Evolutionary conservation across 495 filamentous ascomycete genomes (phyloP).

Genomic region (Aspergillus sclerotiicarbonarius): DNA sequence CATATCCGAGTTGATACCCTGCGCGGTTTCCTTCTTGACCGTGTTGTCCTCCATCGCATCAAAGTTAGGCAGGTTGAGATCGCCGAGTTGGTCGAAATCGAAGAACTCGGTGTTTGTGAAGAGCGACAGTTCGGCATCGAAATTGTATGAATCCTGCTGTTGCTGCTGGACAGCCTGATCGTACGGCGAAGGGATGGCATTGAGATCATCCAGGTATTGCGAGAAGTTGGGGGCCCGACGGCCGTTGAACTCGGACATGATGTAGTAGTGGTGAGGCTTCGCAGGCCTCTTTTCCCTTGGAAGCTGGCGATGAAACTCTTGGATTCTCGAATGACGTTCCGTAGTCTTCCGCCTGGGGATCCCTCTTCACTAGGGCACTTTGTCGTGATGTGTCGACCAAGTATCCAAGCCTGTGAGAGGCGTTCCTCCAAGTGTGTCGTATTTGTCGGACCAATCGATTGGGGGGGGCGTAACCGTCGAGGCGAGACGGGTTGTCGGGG

Average conservation of each 20-base stretch:
- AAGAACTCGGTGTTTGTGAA: conserved; percentile 95
- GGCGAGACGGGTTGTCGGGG: neutral
- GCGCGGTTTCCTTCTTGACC: conserved; percentile 20
- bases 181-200: conserved; percentile 67
- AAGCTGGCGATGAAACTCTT: neutral
- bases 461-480: neutral
- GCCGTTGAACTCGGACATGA: conserved; percentile 67
- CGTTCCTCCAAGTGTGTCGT: neutral
- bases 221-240: conserved; percentile 80
- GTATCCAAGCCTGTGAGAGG: neutral
- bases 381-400: neutral
- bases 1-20: conserved; percentile 31
- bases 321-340: neutral
- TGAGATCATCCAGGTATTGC: conserved; percentile 83
- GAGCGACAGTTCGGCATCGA: conserved; percentile 75
- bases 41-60: conserved; percentile 32
- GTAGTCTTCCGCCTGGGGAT: neutral
- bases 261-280: conserved; percentile 20
- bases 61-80: conserved; percentile 39
- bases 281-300: conserved; percentile 6
- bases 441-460: neutral
- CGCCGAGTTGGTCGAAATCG: conserved; percentile 70
- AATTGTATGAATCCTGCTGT: conserved; percentile 55
- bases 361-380: neutral
- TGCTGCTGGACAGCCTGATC: conserved; percentile 59